Base-by-base conservation (phyloP, 23 red algal species). In the Chondrus crispus region DNA sequence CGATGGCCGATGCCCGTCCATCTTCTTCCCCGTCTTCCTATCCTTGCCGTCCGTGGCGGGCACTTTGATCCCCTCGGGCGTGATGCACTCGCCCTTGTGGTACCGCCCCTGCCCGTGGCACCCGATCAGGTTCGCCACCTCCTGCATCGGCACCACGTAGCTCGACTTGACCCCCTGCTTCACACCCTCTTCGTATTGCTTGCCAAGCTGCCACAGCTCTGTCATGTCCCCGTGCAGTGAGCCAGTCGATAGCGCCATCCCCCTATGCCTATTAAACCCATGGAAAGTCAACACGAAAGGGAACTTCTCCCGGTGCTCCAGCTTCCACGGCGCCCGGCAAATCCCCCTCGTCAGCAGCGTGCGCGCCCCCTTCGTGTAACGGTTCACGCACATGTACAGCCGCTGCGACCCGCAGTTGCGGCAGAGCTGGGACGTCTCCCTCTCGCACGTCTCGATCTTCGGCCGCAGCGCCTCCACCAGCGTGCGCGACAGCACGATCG, bases 361-460 rank as follows among this genome's bases (percentile, higher is more conserved):
- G 40, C 85, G 69, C 37, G 81, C 87, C 0, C 20, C 41, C 7
- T 55, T 53, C 38, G 57, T 80, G 51, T 88, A 92, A 16, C 83
- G 62, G 33, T 94, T 88, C 80, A 98, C 89, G 52, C 96, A 98
- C 88, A 98, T 89, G 91, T 95, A 98, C 4, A 98, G 86, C 22
- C 96, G 96, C 73, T 98, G 96, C 52, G 96, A 98, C 22, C 96
- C 96, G 76, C 96, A 98, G 38, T 82, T 84, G 48, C 82, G 46
- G 69, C 96, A 98, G 48, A 98, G 68, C 2, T 53, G 37, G 35
- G 18, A 38, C 18, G 96, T 98, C 7, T 85, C 96, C 14, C 66
- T 22, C 73, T 98, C 96, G 81, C 96, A 98, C 58, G 62, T 32
- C 79, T 92, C 91, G 19, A 98, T 82, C 35, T 98, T 86, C 55